Evolutionary conservation across 2,329 filamentous ascomycete species (phyloP), one percentile per base, ranked within the genome.

Genomic region (Hymenoscyphus fructigenus): DNA sequence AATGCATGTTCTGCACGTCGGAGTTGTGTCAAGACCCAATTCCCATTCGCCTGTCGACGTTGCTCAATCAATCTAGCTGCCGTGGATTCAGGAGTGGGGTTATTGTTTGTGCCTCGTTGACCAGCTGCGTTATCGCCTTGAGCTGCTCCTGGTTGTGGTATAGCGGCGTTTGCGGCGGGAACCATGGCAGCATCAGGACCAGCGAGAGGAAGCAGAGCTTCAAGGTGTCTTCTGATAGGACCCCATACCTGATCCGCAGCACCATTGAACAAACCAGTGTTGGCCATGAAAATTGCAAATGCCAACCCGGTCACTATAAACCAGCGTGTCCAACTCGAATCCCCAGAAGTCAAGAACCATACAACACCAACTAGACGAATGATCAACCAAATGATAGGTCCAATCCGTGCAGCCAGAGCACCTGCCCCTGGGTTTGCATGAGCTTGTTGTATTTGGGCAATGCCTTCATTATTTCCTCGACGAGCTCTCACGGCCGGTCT

Each of bases 381-480:
- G 0, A 88, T 69, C 60, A 89, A 79, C 87, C 86, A 89, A 32
- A 89, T 73, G 61, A 88, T 83, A n/a, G 85, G 85, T 79, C 83
- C 84, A n/a, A 85, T 41, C 60, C 72, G 71, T 23, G 70, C 68
- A 62, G 69, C 71, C 20, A 75, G 10, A 15, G 72, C 71, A 17
- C 70, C 74, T n/a, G 72, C 71, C 41, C 66, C 68, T 38, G 73
- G 71, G 62, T 75, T 74, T 1, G 63, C 72, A 32, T 74, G 74
- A 10, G 69, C 60, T 55, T 61, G 36, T 50, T 67, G 60, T 55
- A 64, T 60, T n/a, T 62, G 65, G 7, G 64, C 61, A 50, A 41
- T 60, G 12, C 10, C 44, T 29, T 47, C 44, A 28, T 60, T 62
- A 12, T 50, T 50, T 50, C n/a, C 44, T 50, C 44, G 17, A 23